Base-by-base conservation (phyloP, 176 grass and related monocot species). In the Cenchrus purpureus region DNA sequence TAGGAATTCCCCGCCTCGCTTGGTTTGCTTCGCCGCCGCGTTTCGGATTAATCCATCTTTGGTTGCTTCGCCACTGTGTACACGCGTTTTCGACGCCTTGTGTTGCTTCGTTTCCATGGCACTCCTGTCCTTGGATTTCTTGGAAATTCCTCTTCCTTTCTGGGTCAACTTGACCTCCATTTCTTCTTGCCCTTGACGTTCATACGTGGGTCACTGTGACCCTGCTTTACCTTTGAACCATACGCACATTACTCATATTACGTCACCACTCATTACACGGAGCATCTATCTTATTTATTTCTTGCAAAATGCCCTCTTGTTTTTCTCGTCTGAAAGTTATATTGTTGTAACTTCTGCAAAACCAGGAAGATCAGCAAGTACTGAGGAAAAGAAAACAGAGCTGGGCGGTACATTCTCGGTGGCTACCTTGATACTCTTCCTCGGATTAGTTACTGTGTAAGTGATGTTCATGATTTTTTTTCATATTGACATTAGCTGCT, bases 341-440 rank as follows among this genome's bases (percentile, higher is more conserved):
- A 55, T 67, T 86, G 5, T 65, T 91, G 62, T 83, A 13, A 58
- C 76, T 51, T 53, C 40, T 88, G 50, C 31, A 83, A 59, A 62
- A 85, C 8, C 87, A 98, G 96, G 84, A 95, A 64, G 96, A 98
- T 82, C 89, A 90, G 22, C 88, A 98, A 71, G 43, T 88, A 15
- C 85, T 98, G 65, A 83, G 82, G 80, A 93, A 90, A 88, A 93
- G 96, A 75, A 95, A 95, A 98, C 96, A 45, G 96, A 98, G 84
- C 68, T 98, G 65, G 96, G 96, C 11, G 96, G 96, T 16, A 84
- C 65, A 25, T 98, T 89, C 83, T 98, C 96, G 0, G 89, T 95
- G 34, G 89, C 96, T 49, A 84, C 77, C 83, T 74, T 88, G 61
- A 87, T 98, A 79, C 83, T 98, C 65, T 98, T 95, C 85, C 28